Evolutionary conservation across 202 grass and related monocot species (phyloP), one percentile per base, ranked within the genome.

Genomic region (Dendrocalamus latiflorus): DNA sequence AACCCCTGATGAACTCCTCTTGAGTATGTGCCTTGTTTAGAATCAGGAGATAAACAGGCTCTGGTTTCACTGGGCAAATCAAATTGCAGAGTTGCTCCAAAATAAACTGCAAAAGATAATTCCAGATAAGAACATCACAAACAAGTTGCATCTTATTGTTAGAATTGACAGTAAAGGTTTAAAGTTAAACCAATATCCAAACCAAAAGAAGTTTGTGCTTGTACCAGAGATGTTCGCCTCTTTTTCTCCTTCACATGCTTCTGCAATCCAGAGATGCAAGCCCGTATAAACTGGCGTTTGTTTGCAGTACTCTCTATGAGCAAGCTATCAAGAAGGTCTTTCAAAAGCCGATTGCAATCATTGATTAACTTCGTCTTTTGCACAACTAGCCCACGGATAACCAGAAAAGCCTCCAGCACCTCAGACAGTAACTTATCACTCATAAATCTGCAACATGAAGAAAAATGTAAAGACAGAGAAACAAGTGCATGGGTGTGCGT

Each of bases 281-380:
- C 95, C 79, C 88, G 87, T 79, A 98, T 94, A 87, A 98, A 98
- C 84, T 98, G 92, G 24, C 87, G 76, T 82, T 98, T 98, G 80
- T 98, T 94, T 76, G 88, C 91, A 45, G 87, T 88, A 80, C 85
- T 98, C 83, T 98, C 95, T 21, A 95, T 33, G 51, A 98, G 90
- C 74, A 98, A 90, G 81, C 89, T 87, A 85, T 98, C 95, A 63
- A 98, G 91, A 70, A 98, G 91, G 37, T 98, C 95, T 80, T 95
- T 98, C 80, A 98, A 76, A 83, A 95, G 91, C 36, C 83, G 83
- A 75, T 91, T 98, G 78, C 95, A 98, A 75, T 98, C 95, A 75
- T 88, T 93, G 86, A 98, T 98, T 76, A 98, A 83, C 84, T 98
- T 98, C 39, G 92, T 95, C 85, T 98, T 98, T 64, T 98, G 95